Percentiles rank a stretch among this genome's conserved stretches.
Evolutionary conservation across 768 basidiomycete species (phyloP).

Genomic region (Auricularia sp.): DNA sequence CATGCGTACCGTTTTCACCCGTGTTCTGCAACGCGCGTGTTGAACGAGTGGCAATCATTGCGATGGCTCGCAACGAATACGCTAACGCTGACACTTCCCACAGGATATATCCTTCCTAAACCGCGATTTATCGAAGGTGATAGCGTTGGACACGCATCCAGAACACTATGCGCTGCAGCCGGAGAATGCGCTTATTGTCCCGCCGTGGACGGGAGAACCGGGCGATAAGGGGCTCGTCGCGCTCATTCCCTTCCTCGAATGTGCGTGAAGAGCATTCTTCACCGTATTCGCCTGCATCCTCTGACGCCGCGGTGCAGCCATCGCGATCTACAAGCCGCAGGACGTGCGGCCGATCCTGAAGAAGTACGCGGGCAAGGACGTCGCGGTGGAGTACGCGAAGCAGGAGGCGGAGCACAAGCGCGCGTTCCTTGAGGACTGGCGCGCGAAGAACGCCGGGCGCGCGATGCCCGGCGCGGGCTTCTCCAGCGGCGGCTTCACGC

Average conservation of each 20-base stretch:
- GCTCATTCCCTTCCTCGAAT: slow-evolving; percentile 97
- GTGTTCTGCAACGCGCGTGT: no score
- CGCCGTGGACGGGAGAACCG: slow-evolving; percentile 77
- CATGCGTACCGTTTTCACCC: no score
- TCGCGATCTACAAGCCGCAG: slow-evolving; percentile 78
- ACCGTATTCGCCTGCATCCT: not conserved
- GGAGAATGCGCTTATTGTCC: slow-evolving; percentile 77
- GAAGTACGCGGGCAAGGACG: slow-evolving; percentile 79
- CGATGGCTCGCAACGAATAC: not conserved
- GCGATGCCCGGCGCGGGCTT: slow-evolving; percentile 18
- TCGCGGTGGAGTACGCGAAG: slow-evolving; percentile 81
- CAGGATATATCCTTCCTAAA: slow-evolving; percentile 91
- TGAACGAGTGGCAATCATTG: not conserved
- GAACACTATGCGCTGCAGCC: slow-evolving; percentile 73
- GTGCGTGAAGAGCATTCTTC: slow-evolving; percentile 24
- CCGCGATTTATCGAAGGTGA: slow-evolving; percentile 82
- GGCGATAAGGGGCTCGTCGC: slow-evolving; percentile 69
- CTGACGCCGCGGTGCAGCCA: slow-evolving; percentile 39
- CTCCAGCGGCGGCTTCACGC: slow-evolving; percentile 30
- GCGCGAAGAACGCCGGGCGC: slow-evolving; percentile 27
- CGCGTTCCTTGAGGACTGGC: slow-evolving; percentile 74
- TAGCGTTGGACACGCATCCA: slow-evolving; percentile 74
- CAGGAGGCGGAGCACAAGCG: slow-evolving; percentile 77
- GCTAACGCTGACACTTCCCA: not conserved
- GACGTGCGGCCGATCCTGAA: slow-evolving; percentile 85